Conservation (phyloP, 495 filamentous ascomycete genomes). For the Chaetomium fimeti region DNA sequence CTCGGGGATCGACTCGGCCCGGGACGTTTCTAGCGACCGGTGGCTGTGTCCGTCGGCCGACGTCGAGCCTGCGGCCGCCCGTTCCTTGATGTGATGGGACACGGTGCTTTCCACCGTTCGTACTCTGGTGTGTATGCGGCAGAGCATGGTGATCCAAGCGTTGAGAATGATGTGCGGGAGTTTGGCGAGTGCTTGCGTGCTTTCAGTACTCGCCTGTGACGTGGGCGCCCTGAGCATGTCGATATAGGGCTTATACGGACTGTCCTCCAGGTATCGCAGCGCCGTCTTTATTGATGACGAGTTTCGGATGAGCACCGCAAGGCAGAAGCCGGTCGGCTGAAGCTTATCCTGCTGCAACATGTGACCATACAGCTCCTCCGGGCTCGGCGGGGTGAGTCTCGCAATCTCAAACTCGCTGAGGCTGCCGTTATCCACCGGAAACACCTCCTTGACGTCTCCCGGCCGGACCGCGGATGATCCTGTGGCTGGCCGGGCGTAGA, state of each 20-base stretch:
- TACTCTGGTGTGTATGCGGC: constrained; percentile 33
- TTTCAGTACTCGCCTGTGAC: neutral
- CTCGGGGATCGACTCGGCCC: constrained; percentile 17
- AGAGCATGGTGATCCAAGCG: constrained; percentile 44
- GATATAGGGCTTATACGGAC: constrained; percentile 21
- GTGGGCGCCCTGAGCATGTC: constrained; percentile 18
- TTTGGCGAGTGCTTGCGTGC: neutral
- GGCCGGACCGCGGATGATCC: constrained; percentile 31
- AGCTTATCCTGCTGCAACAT: constrained; percentile 43
- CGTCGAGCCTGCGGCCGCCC: neutral
- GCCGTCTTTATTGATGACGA: constrained; percentile 35
- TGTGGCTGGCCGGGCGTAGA: constrained; percentile 30
- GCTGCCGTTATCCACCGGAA: constrained; percentile 42
- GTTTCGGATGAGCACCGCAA: constrained; percentile 38
- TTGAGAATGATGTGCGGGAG: constrained; percentile 34
- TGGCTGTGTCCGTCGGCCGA: neutral
- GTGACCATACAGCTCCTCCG: constrained; percentile 39
- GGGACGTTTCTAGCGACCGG: neutral
- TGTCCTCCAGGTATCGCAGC: constrained; percentile 41
- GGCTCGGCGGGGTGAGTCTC: constrained; percentile 41
- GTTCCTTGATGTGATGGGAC: neutral
- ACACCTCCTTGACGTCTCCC: constrained; percentile 41
- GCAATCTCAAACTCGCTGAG: constrained; percentile 46
- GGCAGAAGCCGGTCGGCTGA: constrained; percentile 37
- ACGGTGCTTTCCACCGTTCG: neutral